Base-by-base conservation (phyloP, 2,329 filamentous ascomycete species). In the Cercospora citrullina region DNA sequence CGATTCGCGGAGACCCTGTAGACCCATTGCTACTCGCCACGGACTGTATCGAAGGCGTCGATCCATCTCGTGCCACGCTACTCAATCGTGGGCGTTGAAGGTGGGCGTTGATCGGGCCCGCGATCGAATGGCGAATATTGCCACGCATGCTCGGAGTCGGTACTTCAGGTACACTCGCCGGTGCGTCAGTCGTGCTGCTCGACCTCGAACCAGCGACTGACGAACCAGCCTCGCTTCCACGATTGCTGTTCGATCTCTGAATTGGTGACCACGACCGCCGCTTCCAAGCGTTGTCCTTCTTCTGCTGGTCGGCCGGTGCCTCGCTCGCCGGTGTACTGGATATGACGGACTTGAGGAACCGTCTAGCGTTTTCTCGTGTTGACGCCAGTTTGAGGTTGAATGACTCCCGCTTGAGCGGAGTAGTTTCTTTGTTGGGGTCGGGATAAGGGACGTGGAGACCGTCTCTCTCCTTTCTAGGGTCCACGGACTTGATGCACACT, bases 401-500 rank as follows among this genome's bases (percentile, higher is more conserved):
- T n/a, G 59, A 67, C 71, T 70, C 67, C 65, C 68, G 68, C 63
- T 68, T 63, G 16, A 21, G 66, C 64, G 55, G 66, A 55, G 64
- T 67, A 36, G 16, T 51, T 53, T 66, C 68, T 58, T 66, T 65
- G 55, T 59, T 62, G 60, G 66, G 68, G 66, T 63, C 45, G 36
- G 66, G 66, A 23, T 64, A 53, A 12, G 64, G 67, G 55, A 69
- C 64, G 60, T 66, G 31, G 21, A 53, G 60, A 23, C 68, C 65
- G 45, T 67, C 77, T 64, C 73, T 75, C 76, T 78, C 59, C 72
- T 73, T 71, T 71, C 83, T 83, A 75, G 71, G 84, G 60, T 78
- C 83, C 69, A 83, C 86, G 65, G 81, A 83, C 69, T 81, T 82
- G 67, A 87, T 86, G 76, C 86, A 84, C 66, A 87, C 87, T 55